These are phyloP conservation scores for Neonectria neomacrospora DNA, from an alignment of 2,329 filamentous ascomycete species.

Conservation along the genomic window DNA sequence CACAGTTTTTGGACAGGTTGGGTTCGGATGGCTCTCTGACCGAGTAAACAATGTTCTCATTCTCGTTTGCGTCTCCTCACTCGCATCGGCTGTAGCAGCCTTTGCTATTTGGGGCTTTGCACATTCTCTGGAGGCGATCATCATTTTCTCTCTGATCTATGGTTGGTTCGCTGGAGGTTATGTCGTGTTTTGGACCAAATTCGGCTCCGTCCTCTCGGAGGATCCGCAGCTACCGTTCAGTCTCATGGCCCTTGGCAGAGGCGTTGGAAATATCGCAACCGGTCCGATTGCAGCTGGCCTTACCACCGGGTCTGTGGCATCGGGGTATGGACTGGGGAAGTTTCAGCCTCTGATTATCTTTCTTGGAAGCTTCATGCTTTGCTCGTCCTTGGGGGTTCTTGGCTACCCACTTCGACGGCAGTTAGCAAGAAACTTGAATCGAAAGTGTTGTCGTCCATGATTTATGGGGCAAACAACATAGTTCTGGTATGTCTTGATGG, in stretches of 20 bases:
- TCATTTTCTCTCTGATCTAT: constrained; percentile 63
- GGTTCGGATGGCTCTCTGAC: constrained; percentile 61
- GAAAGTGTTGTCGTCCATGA: too few relatives aligned
- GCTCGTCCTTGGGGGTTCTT: constrained; percentile 28
- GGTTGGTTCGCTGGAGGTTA: constrained; percentile 65
- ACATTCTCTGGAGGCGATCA: constrained; percentile 55
- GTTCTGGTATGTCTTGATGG: too few relatives aligned
- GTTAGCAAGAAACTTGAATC: not conserved
- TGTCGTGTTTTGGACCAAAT: constrained; percentile 43
- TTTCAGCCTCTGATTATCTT: constrained; percentile 33
- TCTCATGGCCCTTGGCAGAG: constrained; percentile 46
- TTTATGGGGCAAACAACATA: too few relatives aligned
- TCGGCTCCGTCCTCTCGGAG: constrained; percentile 42
- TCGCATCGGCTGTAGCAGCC: constrained; percentile 59
- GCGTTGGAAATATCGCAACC: constrained; percentile 44
- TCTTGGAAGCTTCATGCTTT: constrained; percentile 32
- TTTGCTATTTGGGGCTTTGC: constrained; percentile 67
- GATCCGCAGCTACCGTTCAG: constrained; percentile 43
- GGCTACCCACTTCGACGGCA: constrained; percentile 14
- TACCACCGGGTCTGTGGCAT: constrained; percentile 27
- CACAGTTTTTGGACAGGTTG: constrained; percentile 56
- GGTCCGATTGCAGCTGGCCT: constrained; percentile 41
- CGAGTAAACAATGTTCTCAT: constrained; percentile 56
- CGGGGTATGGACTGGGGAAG: constrained; percentile 29
- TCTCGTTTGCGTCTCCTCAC: constrained; percentile 54